Evolutionary conservation across 495 filamentous ascomycete genomes (phyloP).

Genomic region (Penicillium odoratum): DNA sequence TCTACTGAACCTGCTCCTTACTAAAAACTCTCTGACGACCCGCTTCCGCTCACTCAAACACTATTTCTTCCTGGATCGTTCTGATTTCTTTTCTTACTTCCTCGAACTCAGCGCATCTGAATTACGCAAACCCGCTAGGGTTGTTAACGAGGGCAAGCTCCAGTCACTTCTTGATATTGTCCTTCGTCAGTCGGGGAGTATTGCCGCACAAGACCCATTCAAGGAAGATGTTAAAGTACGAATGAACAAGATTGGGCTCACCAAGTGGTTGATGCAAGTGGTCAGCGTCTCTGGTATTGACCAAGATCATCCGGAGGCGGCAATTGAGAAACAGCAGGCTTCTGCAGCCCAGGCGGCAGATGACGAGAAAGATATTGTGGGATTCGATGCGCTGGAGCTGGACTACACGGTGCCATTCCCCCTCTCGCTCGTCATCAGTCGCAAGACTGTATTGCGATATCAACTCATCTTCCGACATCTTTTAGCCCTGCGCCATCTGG

Average conservation of each 20-base stretch:
- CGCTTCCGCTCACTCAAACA: slow-evolving; percentile 89
- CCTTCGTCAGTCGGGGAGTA: slow-evolving; percentile 88
- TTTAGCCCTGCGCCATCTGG: slow-evolving; percentile 82
- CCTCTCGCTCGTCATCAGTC: slow-evolving; percentile 92
- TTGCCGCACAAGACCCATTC: slow-evolving; percentile 91
- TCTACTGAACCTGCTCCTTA: slow-evolving; percentile 85
- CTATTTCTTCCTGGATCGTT: slow-evolving; percentile 97
- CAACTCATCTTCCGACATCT: slow-evolving; percentile 95
- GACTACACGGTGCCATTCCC: slow-evolving; percentile 96
- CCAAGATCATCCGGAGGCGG: slow-evolving; percentile 68
- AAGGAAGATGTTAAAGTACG: slow-evolving; percentile 97
- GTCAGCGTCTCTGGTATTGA: slow-evolving; percentile 94
- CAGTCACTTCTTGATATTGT: slow-evolving; percentile 94
- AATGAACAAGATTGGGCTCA: slow-evolving; percentile 92
- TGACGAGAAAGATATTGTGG: slow-evolving; percentile 81
- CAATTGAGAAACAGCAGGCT: slow-evolving; percentile 52
- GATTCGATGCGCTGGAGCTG: slow-evolving; percentile 88
- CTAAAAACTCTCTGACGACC: slow-evolving; percentile 85
- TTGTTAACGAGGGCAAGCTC: slow-evolving; percentile 87
- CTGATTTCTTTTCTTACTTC: slow-evolving; percentile 97
- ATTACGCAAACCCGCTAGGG: slow-evolving; percentile 80
- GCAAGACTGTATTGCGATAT: slow-evolving; percentile 93
- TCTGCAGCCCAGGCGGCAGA: slow-evolving; percentile 54
- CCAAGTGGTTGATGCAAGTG: slow-evolving; percentile 90
- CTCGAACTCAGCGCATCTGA: slow-evolving; percentile 87